A percentile compares a stretch with the other conserved stretches of the same genome.
Evolutionary conservation across 2,329 filamentous ascomycete species (phyloP).

Genomic region (Hymenoscyphus occultus): DNA sequence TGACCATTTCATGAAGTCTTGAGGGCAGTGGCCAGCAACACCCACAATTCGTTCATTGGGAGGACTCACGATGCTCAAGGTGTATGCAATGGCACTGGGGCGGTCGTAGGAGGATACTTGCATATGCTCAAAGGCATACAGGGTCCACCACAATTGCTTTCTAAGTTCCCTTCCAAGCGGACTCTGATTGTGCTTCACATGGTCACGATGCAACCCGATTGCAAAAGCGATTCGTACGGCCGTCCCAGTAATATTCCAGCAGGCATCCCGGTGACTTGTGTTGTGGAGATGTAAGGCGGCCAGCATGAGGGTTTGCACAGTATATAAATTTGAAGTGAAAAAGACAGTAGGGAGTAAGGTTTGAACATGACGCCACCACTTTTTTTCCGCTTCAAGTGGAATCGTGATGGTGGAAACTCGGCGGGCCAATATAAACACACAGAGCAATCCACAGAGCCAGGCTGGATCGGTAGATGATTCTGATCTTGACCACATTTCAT

Average conservation of each 20-base stretch:
- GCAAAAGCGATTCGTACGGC: constrained; percentile 44
- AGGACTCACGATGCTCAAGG: constrained; percentile 36
- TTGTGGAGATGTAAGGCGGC: constrained; percentile 45
- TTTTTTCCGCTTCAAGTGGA: constrained; percentile 39
- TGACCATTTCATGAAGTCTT: constrained; percentile 41
- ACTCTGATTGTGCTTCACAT: constrained; percentile 36
- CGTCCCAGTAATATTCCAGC: constrained; percentile 45
- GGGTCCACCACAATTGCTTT: constrained; percentile 38
- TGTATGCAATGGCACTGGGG: constrained; percentile 43
- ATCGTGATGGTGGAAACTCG: constrained; percentile 37
- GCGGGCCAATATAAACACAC: constrained; percentile 41
- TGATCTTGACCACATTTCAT: constrained; percentile 37
- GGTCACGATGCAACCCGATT: constrained; percentile 44
- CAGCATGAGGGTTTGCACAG: constrained; percentile 43
- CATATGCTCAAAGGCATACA: constrained; percentile 40
- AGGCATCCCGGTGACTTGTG: constrained; percentile 42
- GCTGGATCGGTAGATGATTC: constrained; percentile 38
- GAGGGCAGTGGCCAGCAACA: constrained; percentile 27
- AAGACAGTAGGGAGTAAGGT: constrained; percentile 41
- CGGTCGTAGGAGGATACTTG: constrained; percentile 44
- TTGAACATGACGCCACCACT: constrained; percentile 43
- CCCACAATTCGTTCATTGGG: constrained; percentile 40
- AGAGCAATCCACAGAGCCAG: constrained; percentile 43
- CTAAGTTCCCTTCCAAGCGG: constrained; percentile 36
- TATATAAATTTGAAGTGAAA: constrained; percentile 42